phyloP scores from a whole-genome alignment of 2,329 filamentous ascomycete genomes.

The Catunica adiposa region DNA sequence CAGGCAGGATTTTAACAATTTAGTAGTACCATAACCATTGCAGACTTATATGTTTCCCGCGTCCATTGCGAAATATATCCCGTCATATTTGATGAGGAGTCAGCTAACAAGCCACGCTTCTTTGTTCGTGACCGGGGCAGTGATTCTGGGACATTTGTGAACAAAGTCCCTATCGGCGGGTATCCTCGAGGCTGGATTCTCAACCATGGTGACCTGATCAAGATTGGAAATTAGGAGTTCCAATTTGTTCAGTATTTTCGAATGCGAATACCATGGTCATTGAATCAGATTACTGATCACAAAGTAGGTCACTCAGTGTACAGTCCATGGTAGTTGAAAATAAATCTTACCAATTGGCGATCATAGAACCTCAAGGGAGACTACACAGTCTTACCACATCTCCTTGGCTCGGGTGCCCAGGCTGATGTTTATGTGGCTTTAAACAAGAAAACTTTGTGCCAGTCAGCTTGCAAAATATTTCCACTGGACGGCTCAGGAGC shows the following conservation, averaged over 20 bases:
- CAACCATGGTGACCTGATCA: conserved; percentile 33
- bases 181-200: conserved; percentile 30
- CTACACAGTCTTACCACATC: conserved; percentile 22
- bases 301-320: not conserved
- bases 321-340: not conserved
- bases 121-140: conserved; percentile 42
- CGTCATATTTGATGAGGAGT: conserved; percentile 7
- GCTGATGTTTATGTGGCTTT: conserved; percentile 25
- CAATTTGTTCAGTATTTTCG: conserved; percentile 19
- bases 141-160: conserved; percentile 36
- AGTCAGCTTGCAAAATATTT: conserved; percentile 49
- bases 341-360: not conserved
- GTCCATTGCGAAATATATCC: conserved; percentile 14
- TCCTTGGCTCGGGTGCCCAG: conserved; percentile 25
- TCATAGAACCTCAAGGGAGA: conserved; percentile 21
- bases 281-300: not conserved
- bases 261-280: not conserved
- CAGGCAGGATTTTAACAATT: not conserved
- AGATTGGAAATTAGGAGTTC: conserved; percentile 25
- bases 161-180: conserved; percentile 28
- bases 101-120: conserved; percentile 18
- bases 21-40: conserved; percentile 6
- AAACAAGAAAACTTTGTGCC: conserved; percentile 34
- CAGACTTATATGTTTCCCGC: conserved; percentile 10
- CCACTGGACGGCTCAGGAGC: not conserved